Conservation (phyloP, 2,329 filamentous ascomycete species). For the Fusarium denticulatum region DNA sequence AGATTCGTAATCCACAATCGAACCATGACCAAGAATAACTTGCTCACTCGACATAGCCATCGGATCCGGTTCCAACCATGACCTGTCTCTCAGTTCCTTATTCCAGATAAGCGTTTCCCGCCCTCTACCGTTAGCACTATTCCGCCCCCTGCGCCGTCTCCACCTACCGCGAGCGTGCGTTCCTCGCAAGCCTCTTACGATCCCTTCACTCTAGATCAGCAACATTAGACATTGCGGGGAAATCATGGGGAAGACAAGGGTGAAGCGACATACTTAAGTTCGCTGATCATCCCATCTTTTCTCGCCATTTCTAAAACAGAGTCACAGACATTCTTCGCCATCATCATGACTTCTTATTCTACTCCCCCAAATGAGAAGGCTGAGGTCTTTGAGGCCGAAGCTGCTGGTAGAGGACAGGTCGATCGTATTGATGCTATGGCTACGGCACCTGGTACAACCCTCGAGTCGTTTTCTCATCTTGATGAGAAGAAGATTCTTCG, state of each 20-base stretch:
- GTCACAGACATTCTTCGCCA: background rate
- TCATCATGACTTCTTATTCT: constrained; percentile 31
- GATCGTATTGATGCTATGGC: constrained; percentile 21
- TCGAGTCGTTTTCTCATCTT: constrained; percentile 42
- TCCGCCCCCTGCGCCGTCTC: constrained; percentile 5
- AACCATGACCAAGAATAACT: background rate
- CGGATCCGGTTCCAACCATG: constrained; percentile 27
- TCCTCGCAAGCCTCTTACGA: constrained; percentile 32
- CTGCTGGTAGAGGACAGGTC: constrained; percentile 16
- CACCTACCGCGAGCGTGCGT: constrained; percentile 16
- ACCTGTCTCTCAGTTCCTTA: background rate
- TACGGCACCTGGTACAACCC: constrained; percentile 27
- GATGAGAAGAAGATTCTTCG: constrained; percentile 67
- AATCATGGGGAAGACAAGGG: constrained; percentile 30
- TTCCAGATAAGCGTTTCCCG: constrained; percentile 27
- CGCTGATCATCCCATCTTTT: constrained; percentile 23
- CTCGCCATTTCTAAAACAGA: background rate
- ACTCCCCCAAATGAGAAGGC: constrained; percentile 34
- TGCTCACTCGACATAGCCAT: background rate
- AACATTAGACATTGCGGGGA: constrained; percentile 17
- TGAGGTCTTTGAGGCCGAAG: constrained; percentile 38
- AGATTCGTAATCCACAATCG: background rate
- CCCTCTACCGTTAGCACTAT: background rate
- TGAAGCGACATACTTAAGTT: constrained; percentile 28
- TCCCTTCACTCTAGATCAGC: constrained; percentile 9